Conservation (phyloP, 495 filamentous ascomycete genomes). For the Amphirosellinia nigrospora region DNA sequence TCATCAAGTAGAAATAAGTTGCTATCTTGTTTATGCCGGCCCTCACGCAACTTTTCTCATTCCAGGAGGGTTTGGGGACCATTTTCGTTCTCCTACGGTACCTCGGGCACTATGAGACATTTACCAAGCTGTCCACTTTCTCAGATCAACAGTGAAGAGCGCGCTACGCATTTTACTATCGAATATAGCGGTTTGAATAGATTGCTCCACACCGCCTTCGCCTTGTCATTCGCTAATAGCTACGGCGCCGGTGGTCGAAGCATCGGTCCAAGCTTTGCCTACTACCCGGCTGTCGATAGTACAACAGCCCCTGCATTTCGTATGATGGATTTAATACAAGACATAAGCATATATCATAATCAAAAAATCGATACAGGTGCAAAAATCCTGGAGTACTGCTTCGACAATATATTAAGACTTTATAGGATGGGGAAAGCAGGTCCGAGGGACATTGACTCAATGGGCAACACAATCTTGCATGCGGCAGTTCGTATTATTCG, state of each 20-base stretch:
- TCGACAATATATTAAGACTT: neutral
- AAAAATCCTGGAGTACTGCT: neutral
- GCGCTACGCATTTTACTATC: neutral
- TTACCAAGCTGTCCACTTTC: constrained; percentile 7
- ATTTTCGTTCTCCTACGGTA: neutral
- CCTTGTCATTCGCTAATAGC: neutral
- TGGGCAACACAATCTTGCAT: neutral
- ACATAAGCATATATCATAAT: too few relatives aligned
- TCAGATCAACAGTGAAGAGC: neutral
- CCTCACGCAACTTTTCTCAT: neutral
- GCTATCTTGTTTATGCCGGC: neutral
- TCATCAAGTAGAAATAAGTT: neutral
- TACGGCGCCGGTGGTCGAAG: constrained; percentile 5
- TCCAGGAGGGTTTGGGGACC: neutral
- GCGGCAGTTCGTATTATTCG: neutral
- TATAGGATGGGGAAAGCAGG: neutral
- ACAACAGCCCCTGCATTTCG: neutral
- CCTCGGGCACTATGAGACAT: neutral
- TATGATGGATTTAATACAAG: neutral
- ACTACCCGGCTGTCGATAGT: neutral
- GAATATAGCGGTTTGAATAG: constrained; percentile 2
- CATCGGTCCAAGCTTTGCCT: neutral
- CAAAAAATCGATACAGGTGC: too few relatives aligned
- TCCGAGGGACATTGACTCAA: neutral
- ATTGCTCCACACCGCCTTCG: neutral